Conservation (phyloP, 495 filamentous ascomycete species). For the Xylaria telfairii region DNA sequence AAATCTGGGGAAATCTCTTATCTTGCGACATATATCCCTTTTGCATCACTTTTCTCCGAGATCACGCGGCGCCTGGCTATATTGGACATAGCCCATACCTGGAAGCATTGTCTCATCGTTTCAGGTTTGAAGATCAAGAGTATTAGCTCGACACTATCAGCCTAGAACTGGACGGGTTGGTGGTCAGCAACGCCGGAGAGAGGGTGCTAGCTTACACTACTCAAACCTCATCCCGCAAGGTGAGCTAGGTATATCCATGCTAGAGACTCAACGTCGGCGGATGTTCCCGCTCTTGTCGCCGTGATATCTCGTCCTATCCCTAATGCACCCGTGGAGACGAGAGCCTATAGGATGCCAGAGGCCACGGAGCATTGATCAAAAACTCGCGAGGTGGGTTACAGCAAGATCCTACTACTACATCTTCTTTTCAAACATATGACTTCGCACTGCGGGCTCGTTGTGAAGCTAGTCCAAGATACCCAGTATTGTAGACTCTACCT, state of each 20-base stretch:
- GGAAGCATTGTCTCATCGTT: slow-evolving; percentile 15
- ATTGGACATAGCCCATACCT: background rate
- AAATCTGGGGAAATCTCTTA: slow-evolving; percentile 10
- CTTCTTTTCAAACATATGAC: slow-evolving; percentile 4
- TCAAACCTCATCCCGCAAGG: slow-evolving; percentile 14
- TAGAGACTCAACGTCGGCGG: background rate
- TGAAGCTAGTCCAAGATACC: slow-evolving; percentile 1
- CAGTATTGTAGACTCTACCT: background rate
- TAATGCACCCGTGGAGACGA: background rate
- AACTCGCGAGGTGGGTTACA: slow-evolving; percentile 14
- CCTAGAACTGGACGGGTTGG: slow-evolving; percentile 8
- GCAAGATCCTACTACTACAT: slow-evolving; percentile 10
- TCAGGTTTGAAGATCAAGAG: slow-evolving; percentile 17
- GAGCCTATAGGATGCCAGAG: slow-evolving; percentile 3
- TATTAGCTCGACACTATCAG: background rate
- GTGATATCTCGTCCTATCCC: background rate
- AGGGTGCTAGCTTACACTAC: slow-evolving; percentile 18
- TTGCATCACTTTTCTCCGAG: background rate
- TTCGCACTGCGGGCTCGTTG: background rate
- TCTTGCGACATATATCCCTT: slow-evolving; percentile 7
- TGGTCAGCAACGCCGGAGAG: slow-evolving; percentile 18
- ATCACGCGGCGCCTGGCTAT: background rate
- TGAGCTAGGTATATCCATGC: slow-evolving; percentile 15
- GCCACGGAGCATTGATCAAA: background rate
- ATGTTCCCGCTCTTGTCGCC: slow-evolving; percentile 14